Conservation (phyloP, 305 asterid species). For the Fraxinus ornus region DNA sequence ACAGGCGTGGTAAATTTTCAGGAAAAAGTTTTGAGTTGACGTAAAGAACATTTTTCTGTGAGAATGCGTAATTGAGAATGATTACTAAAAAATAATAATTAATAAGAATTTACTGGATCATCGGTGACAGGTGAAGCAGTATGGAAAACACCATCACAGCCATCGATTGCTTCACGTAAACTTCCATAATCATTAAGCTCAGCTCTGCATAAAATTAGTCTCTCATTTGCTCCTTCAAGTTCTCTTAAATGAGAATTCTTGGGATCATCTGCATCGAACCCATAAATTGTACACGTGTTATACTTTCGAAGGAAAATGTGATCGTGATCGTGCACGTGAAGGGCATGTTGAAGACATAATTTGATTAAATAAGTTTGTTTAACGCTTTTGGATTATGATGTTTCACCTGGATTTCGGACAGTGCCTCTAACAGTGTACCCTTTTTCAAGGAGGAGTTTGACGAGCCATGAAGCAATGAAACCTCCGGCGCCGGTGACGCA, state of each 20-base stretch:
- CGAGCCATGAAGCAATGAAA: conserved; percentile 93
- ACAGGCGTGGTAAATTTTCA: neutral
- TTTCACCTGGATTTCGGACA: conserved; percentile 78
- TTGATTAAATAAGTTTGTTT: neutral
- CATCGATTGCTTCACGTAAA: conserved; percentile 67
- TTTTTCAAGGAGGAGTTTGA: conserved; percentile 67
- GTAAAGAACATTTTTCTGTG: too few relatives aligned
- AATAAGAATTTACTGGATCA: conserved; percentile 63
- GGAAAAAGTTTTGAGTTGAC: too few relatives aligned
- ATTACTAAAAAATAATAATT: neutral
- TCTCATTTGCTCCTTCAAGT: conserved; percentile 87
- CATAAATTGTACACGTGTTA: too few relatives aligned
- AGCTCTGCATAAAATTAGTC: conserved; percentile 65
- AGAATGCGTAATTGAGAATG: too few relatives aligned
- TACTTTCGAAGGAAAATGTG: neutral
- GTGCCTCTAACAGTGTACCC: conserved; percentile 91
- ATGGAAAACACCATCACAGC: conserved; percentile 95
- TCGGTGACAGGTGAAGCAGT: conserved; percentile 95
- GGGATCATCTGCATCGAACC: conserved; percentile 54
- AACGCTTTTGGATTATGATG: neutral
- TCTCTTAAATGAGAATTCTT: conserved; percentile 72
- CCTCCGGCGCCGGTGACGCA: conserved; percentile 99
- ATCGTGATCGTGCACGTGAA: neutral
- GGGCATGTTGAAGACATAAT: neutral
- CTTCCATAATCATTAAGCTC: conserved; percentile 82